phyloP scores from a whole-genome alignment of 1,284 basidiomycete genomes.

The Singerocomus rubriflavus region DNA sequence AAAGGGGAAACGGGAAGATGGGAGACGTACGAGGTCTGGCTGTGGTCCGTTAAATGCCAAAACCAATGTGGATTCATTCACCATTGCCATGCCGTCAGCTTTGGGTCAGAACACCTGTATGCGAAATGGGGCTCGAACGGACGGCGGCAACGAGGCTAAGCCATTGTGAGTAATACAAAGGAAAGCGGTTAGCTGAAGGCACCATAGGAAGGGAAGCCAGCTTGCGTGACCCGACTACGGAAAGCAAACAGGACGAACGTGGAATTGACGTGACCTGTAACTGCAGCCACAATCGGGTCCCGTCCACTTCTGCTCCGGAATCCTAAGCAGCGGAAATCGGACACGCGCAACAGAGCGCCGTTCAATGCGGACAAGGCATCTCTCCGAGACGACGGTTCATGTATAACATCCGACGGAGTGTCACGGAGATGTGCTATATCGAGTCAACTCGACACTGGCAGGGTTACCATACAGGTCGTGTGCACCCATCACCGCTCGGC shows the following conservation, averaged over 20 bases:
- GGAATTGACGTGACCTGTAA: neutral
- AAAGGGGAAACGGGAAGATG: constrained; percentile 4
- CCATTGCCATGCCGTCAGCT: neutral
- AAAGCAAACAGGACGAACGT: neutral
- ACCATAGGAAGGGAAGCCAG: neutral
- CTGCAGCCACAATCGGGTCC: neutral
- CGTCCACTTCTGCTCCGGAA: neutral
- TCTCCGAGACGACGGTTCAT: neutral
- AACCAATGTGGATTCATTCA: neutral
- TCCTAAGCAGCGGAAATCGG: neutral
- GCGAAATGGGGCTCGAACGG: neutral
- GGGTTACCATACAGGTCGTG: neutral
- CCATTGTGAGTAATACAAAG: neutral
- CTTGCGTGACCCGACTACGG: neutral
- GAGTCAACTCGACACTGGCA: neutral
- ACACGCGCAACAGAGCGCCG: neutral
- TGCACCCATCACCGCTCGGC: neutral
- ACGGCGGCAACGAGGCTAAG: neutral
- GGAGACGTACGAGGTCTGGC: neutral
- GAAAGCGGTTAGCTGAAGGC: neutral
- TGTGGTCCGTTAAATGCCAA: constrained; percentile 20
- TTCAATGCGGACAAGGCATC: neutral
- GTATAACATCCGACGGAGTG: neutral
- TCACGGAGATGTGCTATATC: neutral
- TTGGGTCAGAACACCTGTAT: neutral